Evolutionary conservation across 225 moss, liverwort and hornwort genomes (phyloP).

Genomic region (Anthoceros angustus): DNA sequence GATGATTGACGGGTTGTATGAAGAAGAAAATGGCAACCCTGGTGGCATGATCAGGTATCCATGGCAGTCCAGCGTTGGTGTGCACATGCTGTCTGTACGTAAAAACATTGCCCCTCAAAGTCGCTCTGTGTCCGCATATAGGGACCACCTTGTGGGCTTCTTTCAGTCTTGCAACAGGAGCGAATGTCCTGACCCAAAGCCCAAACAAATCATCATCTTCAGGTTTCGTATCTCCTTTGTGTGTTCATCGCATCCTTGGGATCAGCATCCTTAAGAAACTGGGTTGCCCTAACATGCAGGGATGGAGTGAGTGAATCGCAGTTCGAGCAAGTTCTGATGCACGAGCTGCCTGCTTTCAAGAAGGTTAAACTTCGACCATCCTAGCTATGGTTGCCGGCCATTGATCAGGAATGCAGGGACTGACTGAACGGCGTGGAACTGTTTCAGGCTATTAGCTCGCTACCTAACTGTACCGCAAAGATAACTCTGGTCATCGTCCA

Average conservation of each 20-base stretch:
- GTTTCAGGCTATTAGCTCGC: slow-evolving; percentile 34
- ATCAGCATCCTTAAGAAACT: background rate
- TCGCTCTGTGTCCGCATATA: slow-evolving; percentile 10
- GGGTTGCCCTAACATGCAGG: slow-evolving; percentile 17
- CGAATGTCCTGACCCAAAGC: slow-evolving; percentile 21
- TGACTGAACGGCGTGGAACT: too few species aligned
- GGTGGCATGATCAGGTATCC: slow-evolving; percentile 77
- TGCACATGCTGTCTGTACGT: background rate
- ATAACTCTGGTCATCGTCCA: slow-evolving; percentile 75
- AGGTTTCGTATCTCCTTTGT: slow-evolving; percentile 21
- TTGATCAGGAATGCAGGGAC: too few species aligned
- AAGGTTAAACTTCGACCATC: slow-evolving; percentile 14
- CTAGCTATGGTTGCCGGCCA: too few species aligned
- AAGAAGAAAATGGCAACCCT: slow-evolving; percentile 20
- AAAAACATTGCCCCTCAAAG: background rate
- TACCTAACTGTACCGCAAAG: slow-evolving; percentile 49
- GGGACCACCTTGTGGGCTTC: slow-evolving; percentile 63
- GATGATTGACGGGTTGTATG: slow-evolving; percentile 73
- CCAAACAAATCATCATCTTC: slow-evolving; percentile 69
- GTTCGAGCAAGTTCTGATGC: slow-evolving; percentile 71
- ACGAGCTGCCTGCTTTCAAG: slow-evolving; percentile 60
- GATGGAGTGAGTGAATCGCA: slow-evolving; percentile 91
- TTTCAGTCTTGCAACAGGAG: slow-evolving; percentile 25
- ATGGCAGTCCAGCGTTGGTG: background rate
- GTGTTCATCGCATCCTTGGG: background rate